Base-by-base conservation (phyloP, 345 rosid genomes). In the Syzygium grande region DNA sequence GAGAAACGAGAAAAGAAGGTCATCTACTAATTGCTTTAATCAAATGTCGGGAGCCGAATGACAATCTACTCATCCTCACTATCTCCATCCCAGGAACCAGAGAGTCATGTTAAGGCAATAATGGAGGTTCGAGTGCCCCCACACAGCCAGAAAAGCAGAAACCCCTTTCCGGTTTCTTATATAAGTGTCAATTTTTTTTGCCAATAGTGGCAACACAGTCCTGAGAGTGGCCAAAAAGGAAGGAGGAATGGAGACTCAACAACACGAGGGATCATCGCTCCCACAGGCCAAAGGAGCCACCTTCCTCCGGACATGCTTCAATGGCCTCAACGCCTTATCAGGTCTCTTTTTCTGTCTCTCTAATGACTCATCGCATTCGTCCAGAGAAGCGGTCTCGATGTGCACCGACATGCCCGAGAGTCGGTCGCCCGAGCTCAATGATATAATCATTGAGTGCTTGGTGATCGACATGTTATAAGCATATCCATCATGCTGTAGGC, bases 261-360 rank as follows among this genome's bases (percentile, higher is more conserved):
- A 87, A 52, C 86, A 87, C 84, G 94, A 92, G 87, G 91, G 89
- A 91, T 94, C 58, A 52, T 56, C 89, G 5, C 90, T 73, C 87
- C 89, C 88, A 78, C 88, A 49, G n/a, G 54, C 79, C 88, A 87
- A 85, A 73, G 98, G 96, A 91, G 92, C 95, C 58, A 85, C 92
- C 88, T 91, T 95, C 88, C 90, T 94, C 54, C 87, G 93, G 68
- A 94, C 98, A 83, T 95, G 96, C 86, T 92, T 95, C 91, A 95
- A 95, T 89, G 98, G 96, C 52, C 85, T 95, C 89, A 95, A 95
- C 68, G 90, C 93, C 43, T 84, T 94, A 53, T 91, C 98, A 89
- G 98, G 98, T 95, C 53, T 58, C 17, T 79, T 38, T 84, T 51
- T 63, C 25, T 56, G 41, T 55, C 80, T 17, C 51, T 4, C 54